phyloP scores from a whole-genome alignment of 257 asterid genomes.

The Verbascum thapsus region DNA sequence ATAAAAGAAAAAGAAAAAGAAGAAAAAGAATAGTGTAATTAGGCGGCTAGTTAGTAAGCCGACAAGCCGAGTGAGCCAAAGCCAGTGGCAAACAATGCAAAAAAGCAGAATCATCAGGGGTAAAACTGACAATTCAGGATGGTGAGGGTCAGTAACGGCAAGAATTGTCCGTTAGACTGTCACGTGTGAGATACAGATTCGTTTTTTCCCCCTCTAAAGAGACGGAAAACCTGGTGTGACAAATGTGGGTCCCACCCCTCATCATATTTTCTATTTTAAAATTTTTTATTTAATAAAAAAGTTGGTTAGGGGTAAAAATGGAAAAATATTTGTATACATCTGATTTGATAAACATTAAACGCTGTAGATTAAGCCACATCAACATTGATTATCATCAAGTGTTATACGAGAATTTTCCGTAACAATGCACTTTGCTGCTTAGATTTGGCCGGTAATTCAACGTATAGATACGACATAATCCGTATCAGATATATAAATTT shows the following conservation, averaged over 20 bases:
- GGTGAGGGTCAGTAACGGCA: conserved; percentile 46
- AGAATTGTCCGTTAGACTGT: conserved; percentile 54
- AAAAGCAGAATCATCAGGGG: conserved; percentile 1
- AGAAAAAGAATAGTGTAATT: not conserved
- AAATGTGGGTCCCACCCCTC: conserved; percentile 36
- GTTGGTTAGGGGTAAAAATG: not conserved
- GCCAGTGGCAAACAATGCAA: conserved; percentile 33
- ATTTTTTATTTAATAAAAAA: not conserved
- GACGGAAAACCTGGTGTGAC: conserved; percentile 45
- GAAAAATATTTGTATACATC: no score
- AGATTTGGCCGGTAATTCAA: no score
- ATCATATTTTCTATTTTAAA: not conserved
- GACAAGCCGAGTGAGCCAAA: conserved; percentile 22
- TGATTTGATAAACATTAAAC: no score
- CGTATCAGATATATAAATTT: no score
- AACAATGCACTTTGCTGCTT: no score
- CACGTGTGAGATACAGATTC: conserved; percentile 22
- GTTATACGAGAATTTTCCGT: no score
- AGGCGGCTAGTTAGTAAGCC: conserved; percentile 38
- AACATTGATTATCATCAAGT: no score
- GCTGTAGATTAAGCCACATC: no score
- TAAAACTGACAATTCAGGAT: not conserved
- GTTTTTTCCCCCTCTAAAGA: conserved; percentile 33
- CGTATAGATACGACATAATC: no score
- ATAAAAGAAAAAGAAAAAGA: not conserved